Base-by-base conservation (phyloP, 768 basidiomycete species). In the Termitomyces eurrhizus region DNA sequence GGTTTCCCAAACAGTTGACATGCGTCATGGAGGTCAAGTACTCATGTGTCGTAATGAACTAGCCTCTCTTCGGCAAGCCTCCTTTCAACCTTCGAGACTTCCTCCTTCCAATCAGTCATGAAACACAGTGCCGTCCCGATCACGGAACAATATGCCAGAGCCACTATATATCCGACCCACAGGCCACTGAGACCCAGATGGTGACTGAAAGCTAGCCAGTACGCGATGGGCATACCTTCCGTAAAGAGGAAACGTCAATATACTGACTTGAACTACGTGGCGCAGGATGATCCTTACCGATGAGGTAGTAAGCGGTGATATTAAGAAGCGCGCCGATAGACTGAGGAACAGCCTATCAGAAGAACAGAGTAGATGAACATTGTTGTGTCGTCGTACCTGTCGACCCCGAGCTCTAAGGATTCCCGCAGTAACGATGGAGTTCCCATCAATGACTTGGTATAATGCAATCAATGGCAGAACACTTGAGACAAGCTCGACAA, bases 101-200 rank as follows among this genome's bases (percentile, higher is more conserved):
- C 84, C 41, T 70, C 66, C 4, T 74, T 63, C 85, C 85, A 86
- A 65, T 87, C 73, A 16, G 82, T 77, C 35, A 67, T 66, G 21
- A 84, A 55, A 29, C 73, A 77, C 3, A 78, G 60, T 65, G 68
- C 75, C 16, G 77, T 70, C 6, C 82, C 81, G 6, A 77, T 67
- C 18, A 70, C 63, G 7, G 77, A 68, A 50, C 72, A 62, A 70
- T 80, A 77, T n/a, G 76, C 63, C 61, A 86, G 70, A 9, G 83
- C 77, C 1, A 74, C 58, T 1, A 83, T 85, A 52, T 88, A 71
- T 32, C 89, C 89, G 35, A 83, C 73, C 89, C 89, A 90, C 21
- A 90, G 76, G 2, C 89, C 89, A 8, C 70, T 66, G 7, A 90
- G 76, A 0, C 72, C 80, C 64, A 77, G 75, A 32, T 72, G 45